A percentile compares a stretch with the other conserved stretches of the same genome.
These are phyloP conservation scores for Danielozyma ontarioensis DNA, from an alignment of 805 yeast species.

Conservation along the genomic window DNA sequence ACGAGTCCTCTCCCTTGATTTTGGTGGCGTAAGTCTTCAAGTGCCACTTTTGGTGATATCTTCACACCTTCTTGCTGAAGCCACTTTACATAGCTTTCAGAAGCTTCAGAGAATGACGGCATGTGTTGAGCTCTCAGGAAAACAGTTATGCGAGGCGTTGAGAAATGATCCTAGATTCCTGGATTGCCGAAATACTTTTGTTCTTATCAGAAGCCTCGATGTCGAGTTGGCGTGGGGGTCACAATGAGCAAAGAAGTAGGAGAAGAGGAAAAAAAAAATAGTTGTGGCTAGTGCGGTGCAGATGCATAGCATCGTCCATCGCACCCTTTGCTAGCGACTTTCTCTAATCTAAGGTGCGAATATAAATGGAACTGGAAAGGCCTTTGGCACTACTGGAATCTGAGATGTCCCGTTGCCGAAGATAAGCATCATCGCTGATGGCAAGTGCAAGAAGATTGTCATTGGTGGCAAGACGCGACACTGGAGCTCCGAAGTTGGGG, in stretches of 20 bases:
- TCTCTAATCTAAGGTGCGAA: conserved; percentile 7
- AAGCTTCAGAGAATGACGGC: conserved; percentile 7
- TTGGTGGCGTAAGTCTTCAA: conserved; percentile 54
- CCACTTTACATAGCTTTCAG: conserved; percentile 24
- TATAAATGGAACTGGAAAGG: conserved; percentile 5
- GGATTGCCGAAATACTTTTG: no score
- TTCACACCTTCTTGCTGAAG: conserved; percentile 27
- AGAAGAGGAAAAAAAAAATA: no score
- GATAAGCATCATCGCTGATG: conserved; percentile 38
- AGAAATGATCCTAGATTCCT: not conserved
- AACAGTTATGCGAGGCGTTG: not conserved
- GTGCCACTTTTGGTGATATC: conserved; percentile 51
- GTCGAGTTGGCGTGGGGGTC: no score
- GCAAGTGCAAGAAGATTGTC: conserved; percentile 28
- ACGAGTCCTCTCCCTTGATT: conserved; percentile 77
- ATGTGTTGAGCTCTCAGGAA: not conserved
- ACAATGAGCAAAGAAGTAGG: no score
- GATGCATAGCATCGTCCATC: no score
- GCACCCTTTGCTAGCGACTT: not conserved
- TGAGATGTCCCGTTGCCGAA: conserved; percentile 17
- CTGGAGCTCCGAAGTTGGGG: conserved; percentile 18
- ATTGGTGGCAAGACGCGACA: conserved; percentile 12
- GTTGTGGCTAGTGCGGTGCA: no score
- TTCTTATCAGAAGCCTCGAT: no score
- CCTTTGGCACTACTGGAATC: conserved; percentile 4